Conservation (phyloP, 2,329 filamentous ascomycete genomes). For the Pseudogymnoascus sp. region DNA sequence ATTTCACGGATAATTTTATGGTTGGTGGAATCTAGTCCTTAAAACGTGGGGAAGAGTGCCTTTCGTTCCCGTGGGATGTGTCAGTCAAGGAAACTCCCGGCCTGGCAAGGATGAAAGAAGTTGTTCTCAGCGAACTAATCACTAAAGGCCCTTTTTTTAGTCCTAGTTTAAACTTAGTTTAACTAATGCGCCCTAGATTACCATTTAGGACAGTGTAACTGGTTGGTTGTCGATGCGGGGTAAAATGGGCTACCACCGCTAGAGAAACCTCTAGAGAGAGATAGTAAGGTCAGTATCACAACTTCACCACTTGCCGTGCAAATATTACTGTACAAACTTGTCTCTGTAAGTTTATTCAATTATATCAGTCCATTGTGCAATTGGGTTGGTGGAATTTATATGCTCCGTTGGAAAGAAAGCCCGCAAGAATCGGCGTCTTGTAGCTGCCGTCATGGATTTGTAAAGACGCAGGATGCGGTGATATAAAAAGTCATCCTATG, state of each 20-base stretch:
- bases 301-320: background rate
- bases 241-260: background rate
- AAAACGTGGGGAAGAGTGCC: background rate
- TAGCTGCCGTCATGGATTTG: background rate
- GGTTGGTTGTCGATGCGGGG: background rate
- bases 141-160: background rate
- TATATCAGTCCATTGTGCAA: background rate
- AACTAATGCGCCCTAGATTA: background rate
- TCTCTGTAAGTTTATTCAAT: background rate
- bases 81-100: background rate
- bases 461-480: background rate
- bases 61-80: background rate
- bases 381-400: slow-evolving; percentile 6
- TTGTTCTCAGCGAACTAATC: background rate
- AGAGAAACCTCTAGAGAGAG: background rate
- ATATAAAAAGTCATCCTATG: background rate
- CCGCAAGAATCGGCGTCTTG: background rate
- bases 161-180: background rate
- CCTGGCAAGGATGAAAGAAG: background rate
- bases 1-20: background rate
- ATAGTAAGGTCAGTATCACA: background rate
- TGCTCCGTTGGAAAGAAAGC: background rate
- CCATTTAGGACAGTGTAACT: background rate
- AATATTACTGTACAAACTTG: background rate
- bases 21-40: background rate